Base-by-base conservation (phyloP, 768 basidiomycete genomes). In the Coprinopsis strossmayeri region DNA sequence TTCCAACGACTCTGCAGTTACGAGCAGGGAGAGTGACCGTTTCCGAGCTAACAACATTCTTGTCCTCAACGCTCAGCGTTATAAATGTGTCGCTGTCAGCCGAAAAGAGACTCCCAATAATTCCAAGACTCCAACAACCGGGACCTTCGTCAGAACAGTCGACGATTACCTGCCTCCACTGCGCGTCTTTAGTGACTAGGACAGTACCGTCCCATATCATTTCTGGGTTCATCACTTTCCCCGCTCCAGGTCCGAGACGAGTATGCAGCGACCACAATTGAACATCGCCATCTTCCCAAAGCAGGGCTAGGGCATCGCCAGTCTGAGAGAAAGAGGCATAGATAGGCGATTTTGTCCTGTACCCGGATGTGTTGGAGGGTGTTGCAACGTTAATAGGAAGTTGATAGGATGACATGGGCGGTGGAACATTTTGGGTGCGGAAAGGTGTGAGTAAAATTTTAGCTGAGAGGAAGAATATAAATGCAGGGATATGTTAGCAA, bases 391-490 rank as follows among this genome's bases (percentile, higher is more conserved):
- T 53, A 52, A 28, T 51, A 0, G 60, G 28, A 10, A 78, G 67
- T 52, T 72, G 65, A 51, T 75, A 72, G 1, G 91, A 84, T 1
- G 84, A 88, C 91, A 96, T 94, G 0, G 96, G 96, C n/a, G 96
- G 96, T n/a, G 95, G 96, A 3, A 95, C 78, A 60, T 96, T 97
- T 67, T 95, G 90, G 0, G 81, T 78, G 34, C 93, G 79, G 75
- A 98, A 98, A 13, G 96, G 89, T 1, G 95, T 99, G 34, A 99
- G 69, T 2, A 94, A 77, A 48, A 91, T 67, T 18, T 70, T 71
- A 1, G 79, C 93, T 95, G 62, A 37, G 23, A n/a, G 15, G 27
- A 24, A 17, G 24, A 7, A 15, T 41, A 40, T 32, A 41, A 39
- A 27, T 30, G 45, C n/a, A 13, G 35, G 46, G 26, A 39, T 32